These are phyloP conservation scores for Trifolium dubium DNA, from an alignment of 306 rosid genomes.

Conservation along the genomic window DNA sequence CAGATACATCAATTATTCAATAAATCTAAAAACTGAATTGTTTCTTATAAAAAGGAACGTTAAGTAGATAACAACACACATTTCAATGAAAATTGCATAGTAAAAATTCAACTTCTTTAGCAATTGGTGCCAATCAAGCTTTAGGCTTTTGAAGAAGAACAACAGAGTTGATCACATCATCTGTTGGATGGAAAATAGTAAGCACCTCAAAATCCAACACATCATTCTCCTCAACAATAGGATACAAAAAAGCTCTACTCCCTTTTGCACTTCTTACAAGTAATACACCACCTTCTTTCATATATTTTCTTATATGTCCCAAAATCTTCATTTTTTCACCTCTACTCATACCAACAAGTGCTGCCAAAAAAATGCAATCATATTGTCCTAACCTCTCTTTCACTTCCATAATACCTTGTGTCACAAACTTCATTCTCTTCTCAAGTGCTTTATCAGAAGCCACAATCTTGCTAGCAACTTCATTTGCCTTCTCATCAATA, in stretches of 20 bases:
- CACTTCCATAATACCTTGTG: constrained; percentile 59
- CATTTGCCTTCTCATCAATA: constrained; percentile 63
- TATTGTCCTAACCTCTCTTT: constrained; percentile 60
- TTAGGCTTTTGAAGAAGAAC: constrained; percentile 63
- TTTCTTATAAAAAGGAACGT: too few species aligned
- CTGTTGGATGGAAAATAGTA: constrained; percentile 62
- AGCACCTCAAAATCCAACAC: constrained; percentile 63
- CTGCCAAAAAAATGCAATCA: constrained; percentile 76
- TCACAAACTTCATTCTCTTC: constrained; percentile 76
- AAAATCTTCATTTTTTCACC: constrained; percentile 62
- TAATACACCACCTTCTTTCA: constrained; percentile 67
- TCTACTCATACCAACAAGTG: constrained; percentile 70
- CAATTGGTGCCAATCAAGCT: constrained; percentile 1
- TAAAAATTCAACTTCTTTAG: not conserved
- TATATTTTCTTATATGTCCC: constrained; percentile 57
- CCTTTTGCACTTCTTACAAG: constrained; percentile 81
- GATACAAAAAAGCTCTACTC: constrained; percentile 78
- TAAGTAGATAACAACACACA: not conserved
- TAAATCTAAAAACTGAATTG: too few species aligned
- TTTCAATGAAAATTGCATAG: not conserved
- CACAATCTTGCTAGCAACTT: constrained; percentile 57
- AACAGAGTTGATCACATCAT: constrained; percentile 76
- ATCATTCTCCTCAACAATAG: constrained; percentile 61
- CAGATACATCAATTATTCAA: too few species aligned
- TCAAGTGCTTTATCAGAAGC: constrained; percentile 55